Evolutionary conservation across 495 filamentous ascomycete genomes (phyloP), one percentile per base, ranked within the genome.

Genomic region (Penicillium paxilli): DNA sequence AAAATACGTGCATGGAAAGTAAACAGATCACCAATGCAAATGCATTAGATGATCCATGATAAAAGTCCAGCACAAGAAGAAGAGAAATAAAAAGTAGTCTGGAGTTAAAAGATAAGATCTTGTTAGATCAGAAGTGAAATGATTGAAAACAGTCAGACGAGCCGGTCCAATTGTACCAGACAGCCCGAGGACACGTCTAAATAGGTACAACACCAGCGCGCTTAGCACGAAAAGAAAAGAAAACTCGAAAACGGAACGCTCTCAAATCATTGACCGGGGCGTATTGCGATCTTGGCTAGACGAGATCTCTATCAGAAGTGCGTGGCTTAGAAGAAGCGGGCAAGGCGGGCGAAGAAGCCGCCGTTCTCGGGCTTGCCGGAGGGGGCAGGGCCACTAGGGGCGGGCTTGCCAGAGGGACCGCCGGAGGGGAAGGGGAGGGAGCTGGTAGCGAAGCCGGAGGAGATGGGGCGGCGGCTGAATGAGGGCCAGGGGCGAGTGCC

Each of bases 391-490:
- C 51, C 49, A 42, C 51, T 58, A n/a, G 52, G 55, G 35, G 17
- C 61, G 41, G 68, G 67, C 52, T 52, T 20, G 59, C 64, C 60
- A 59, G 50, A 49, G 24, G 50, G 21, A 12, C 32, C 24, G 32
- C 55, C 46, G 17, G 49, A 47, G 26, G 52, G 49, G 41, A 22
- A 32, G 25, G 23, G 16, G 44, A 48, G n/a, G 16, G 16, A 44
- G 11, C 38, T 25, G 30, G 52, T 59, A 44, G 70, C 21, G 20
- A 8, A 21, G 40, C 35, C 16, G 7, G 40, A 23, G 17, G 40
- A 42, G 40, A 22, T 72, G 47, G 69, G 55, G 59, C 77, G 73
- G 53, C 71, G 71, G 21, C 69, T 70, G 38, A 72, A 63, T 14
- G 68, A 54, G 35, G 55, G 50, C 10, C 32, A 17, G 0, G 41